A percentile compares a stretch with the other conserved stretches of the same genome.
Evolutionary conservation across 441 rosid species (phyloP).

Genomic region (Adansonia rubrostipa): DNA sequence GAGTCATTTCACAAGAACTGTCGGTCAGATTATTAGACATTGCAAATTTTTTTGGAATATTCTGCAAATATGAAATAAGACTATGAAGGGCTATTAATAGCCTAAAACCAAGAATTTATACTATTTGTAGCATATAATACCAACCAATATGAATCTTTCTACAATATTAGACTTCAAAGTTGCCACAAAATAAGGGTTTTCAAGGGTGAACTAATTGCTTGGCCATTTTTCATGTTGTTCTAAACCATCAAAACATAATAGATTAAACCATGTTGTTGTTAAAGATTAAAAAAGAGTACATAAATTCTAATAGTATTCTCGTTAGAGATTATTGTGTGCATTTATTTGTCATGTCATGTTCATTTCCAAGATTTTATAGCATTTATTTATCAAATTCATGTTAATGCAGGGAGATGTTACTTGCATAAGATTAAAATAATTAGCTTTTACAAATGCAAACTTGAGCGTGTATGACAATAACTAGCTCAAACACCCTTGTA

Average conservation of each 20-base stretch:
- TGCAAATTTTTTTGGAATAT: constrained; percentile 13
- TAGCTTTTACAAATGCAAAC: no score
- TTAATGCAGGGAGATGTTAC: no score
- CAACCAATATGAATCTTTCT: not conserved
- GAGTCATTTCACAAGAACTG: not conserved
- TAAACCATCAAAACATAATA: not conserved
- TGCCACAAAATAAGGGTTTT: constrained; percentile 4
- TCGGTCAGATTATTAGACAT: not conserved
- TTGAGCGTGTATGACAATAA: no score
- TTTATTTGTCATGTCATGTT: not conserved
- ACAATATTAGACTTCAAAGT: not conserved
- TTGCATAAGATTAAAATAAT: no score
- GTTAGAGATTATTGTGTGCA: not conserved
- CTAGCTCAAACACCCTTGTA: no score
- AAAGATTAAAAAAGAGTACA: no score
- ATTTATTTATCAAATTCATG: not conserved
- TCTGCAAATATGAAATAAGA: not conserved
- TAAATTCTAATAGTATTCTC: not conserved
- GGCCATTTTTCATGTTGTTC: not conserved
- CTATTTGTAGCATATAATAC: not conserved
- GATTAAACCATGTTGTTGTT: no score
- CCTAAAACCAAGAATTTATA: not conserved
- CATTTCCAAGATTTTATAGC: not conserved
- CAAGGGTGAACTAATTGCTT: not conserved
- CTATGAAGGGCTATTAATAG: not conserved